Evolutionary conservation across 2,329 filamentous ascomycete species (phyloP).

Genomic region (Venturia aucupariae): DNA sequence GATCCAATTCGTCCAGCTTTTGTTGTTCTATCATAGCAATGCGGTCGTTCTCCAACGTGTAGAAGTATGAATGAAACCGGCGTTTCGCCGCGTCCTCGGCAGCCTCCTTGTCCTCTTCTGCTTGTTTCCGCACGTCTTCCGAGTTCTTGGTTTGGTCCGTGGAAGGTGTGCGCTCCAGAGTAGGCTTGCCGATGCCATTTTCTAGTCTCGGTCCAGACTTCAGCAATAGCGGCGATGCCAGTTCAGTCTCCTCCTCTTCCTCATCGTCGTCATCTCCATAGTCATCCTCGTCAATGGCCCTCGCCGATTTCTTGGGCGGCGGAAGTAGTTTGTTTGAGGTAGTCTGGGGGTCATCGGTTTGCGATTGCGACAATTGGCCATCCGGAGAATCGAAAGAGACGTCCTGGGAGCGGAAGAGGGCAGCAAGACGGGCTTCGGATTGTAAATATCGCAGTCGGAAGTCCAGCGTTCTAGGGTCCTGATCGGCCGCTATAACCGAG

Average conservation of each 20-base stretch:
- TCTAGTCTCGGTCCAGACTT: slow-evolving; percentile 43
- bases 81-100: slow-evolving; percentile 82
- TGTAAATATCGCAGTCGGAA: slow-evolving; percentile 71
- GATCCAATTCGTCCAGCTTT: slow-evolving; percentile 90
- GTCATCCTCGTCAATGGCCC: slow-evolving; percentile 74
- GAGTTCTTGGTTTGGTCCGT: slow-evolving; percentile 55
- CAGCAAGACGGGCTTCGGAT: slow-evolving; percentile 66
- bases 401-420: slow-evolving; percentile 54
- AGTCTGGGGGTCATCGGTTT: slow-evolving; percentile 12
- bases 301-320: slow-evolving; percentile 53
- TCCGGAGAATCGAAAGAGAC: slow-evolving; percentile 21
- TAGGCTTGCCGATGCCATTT: slow-evolving; percentile 51
- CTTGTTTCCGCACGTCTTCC: slow-evolving; percentile 83
- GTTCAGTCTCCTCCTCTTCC: slow-evolving; percentile 35
- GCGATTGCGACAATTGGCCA: not conserved
- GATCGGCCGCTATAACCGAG: slow-evolving; percentile 25
- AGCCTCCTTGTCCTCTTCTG: slow-evolving; percentile 85
- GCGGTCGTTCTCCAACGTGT: slow-evolving; percentile 88
- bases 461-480: slow-evolving; percentile 41
- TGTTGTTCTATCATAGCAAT: slow-evolving; percentile 98
- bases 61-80: slow-evolving; percentile 89
- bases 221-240: slow-evolving; percentile 40
- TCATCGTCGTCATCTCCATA: slow-evolving; percentile 75
- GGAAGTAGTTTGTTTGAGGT: slow-evolving; percentile 34
- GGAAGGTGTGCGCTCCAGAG: slow-evolving; percentile 46